Conservation (phyloP, 2,329 filamentous ascomycete genomes). For the Fusarium torulosum region DNA sequence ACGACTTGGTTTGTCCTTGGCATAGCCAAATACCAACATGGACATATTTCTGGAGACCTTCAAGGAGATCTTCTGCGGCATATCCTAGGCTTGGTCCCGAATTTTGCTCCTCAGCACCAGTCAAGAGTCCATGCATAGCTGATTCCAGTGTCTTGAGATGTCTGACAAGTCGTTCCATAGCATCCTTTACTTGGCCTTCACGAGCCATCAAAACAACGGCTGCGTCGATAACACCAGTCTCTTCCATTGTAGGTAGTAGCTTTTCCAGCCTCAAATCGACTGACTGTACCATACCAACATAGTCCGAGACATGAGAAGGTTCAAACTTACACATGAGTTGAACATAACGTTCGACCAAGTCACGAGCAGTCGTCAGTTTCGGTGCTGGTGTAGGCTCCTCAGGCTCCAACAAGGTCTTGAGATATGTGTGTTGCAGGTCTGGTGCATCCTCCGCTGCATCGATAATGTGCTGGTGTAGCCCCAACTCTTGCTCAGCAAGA, state of each 20-base stretch:
- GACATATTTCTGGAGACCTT: constrained; percentile 86
- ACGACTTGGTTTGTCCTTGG: constrained; percentile 80
- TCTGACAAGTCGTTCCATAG: constrained; percentile 85
- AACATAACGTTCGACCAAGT: constrained; percentile 85
- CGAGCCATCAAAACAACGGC: constrained; percentile 91
- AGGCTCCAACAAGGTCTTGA: constrained; percentile 80
- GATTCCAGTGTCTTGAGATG: constrained; percentile 85
- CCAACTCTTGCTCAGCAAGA: constrained; percentile 70
- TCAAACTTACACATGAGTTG: constrained; percentile 92
- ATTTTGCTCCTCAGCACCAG: constrained; percentile 69
- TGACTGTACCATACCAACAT: constrained; percentile 80
- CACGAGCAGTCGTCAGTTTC: constrained; percentile 59
- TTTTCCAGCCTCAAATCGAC: constrained; percentile 83
- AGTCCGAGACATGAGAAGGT: constrained; percentile 84
- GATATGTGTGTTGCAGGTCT: constrained; percentile 79
- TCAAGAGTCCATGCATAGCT: constrained; percentile 79
- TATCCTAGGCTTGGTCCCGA: constrained; percentile 65
- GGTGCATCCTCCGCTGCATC: constrained; percentile 70
- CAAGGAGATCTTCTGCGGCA: constrained; percentile 78
- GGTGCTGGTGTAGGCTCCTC: constrained; percentile 53
- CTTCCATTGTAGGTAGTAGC: constrained; percentile 88
- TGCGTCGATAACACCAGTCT: constrained; percentile 90
- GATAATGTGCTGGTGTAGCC: constrained; percentile 76
- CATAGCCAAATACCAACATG: constrained; percentile 97
- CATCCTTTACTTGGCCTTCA: constrained; percentile 84